These are phyloP conservation scores for Xylaria digitata DNA, from an alignment of 2,329 filamentous ascomycete species.

Conservation along the genomic window DNA sequence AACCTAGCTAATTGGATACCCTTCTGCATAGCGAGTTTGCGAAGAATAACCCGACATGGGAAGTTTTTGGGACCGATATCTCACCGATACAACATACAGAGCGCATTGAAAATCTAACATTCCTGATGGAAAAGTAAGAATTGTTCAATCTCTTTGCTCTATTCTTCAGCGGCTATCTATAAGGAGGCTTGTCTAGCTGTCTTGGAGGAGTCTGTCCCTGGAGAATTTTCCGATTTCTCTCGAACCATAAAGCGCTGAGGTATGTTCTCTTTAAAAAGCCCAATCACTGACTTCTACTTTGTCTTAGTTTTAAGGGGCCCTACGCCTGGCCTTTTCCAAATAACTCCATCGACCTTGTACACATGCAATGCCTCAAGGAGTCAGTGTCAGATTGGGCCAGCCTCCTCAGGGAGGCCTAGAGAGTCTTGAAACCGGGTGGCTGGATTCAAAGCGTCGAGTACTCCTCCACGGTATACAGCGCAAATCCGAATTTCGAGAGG, in stretches of 20 bases:
- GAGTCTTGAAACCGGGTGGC: conserved; percentile 33
- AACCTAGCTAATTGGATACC: too few species aligned
- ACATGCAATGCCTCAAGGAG: conserved; percentile 40
- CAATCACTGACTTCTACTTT: too few species aligned
- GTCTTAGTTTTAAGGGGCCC: neutral
- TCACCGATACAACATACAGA: conserved; percentile 38
- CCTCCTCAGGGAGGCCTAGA: conserved; percentile 38
- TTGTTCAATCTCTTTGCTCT: too few species aligned
- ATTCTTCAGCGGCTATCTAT: too few species aligned
- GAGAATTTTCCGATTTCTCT: too few species aligned
- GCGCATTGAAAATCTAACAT: neutral
- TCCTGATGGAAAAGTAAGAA: neutral
- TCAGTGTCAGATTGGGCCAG: conserved; percentile 40
- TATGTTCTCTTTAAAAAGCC: too few species aligned
- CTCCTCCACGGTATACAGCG: neutral
- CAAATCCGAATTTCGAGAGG: neutral
- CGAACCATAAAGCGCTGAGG: too few species aligned
- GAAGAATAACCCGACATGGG: conserved; percentile 35
- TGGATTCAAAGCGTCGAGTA: conserved; percentile 38
- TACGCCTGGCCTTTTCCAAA: conserved; percentile 37
- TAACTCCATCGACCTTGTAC: conserved; percentile 40
- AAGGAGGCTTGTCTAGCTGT: too few species aligned
- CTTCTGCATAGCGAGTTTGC: conserved; percentile 36
- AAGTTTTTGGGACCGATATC: conserved; percentile 46
- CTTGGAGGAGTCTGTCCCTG: too few species aligned